Base-by-base conservation (phyloP, 2,329 filamentous ascomycete genomes). In the Bipolaris gigantea region DNA sequence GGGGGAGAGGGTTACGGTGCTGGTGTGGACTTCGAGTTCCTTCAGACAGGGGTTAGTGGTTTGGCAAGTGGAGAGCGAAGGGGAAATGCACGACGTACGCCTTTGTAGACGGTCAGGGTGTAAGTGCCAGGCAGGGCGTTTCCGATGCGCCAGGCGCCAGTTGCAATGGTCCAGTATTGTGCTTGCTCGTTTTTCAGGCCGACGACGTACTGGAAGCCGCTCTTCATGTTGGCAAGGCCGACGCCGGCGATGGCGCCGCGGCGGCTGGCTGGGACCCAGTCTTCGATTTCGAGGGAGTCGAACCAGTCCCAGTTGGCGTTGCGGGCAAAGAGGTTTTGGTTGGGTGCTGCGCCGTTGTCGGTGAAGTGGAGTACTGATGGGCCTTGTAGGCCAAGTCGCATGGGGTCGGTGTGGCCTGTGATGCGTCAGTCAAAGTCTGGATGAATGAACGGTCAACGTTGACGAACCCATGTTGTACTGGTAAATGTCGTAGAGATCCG, bases 91-190 rank as follows among this genome's bases (percentile, higher is more conserved):
- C n/a, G 9, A 49, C 57, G 48, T 55, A 60, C 57, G 21, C 75
- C 78, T 63, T 83, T 81, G 70, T 85, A 85, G 42, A 87, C 79
- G 8, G 83, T 80, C 80, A 86, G 83, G 21, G 82, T 85, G 71
- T 87, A 87, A 0, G 81, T 84, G 15, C 85, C 85, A 0, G 84
- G 82, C 54, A 84, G 84, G 81, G 87, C 86, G 52, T 79, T 76
- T 0, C 83, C 83, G 0, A 84, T 86, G 10, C 77, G 85, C 73
- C 84, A 88, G 5, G 75, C 74, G 10, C 65, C 42, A 61, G 70
- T 52, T 15, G 67, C 52, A 67, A 45, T 53, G 2, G 60, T 73
- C 75, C 75, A 77, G 59, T 77, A 76, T 56, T 76, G 75, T 2
- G 70, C 73, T 9, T 58, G 54, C 5, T 63, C 55, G 48, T 72